Base-by-base conservation (phyloP, 140 eudicot genomes). In the Stevia rebaudiana region DNA sequence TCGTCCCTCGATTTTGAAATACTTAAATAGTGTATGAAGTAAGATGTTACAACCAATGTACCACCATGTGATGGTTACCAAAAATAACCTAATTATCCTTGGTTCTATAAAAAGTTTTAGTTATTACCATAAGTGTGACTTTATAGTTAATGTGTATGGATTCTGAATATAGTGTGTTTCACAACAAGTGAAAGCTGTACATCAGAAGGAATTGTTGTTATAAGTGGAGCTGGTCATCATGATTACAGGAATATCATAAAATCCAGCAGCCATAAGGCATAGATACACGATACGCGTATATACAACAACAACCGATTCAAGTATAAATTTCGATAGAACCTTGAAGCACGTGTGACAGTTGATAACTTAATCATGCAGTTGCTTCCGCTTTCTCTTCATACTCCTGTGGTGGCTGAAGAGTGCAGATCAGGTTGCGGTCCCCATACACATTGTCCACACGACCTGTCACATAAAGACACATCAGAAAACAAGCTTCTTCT, bases 391-490 rank as follows among this genome's bases (percentile, higher is more conserved):
- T 73, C 85, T 91, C 98, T 68, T 87, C 96, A 13, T 70, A 78
- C 21, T 83, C 84, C 18, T 87, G 75, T 65, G 83, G 80, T 0
- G 92, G 87, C 19, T 83, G 98, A 75, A 91, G 96, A 31, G 96
- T 91, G 89, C 96, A 91, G 61, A 91, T 62, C 39, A 91, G 91
- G 89, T 91, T 91, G 40, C 98, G 89, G 63, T 91, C 98, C 40
- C 98, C 98, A 30, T 91, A 87, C 74, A 91, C 98, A 67, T 91
- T 91, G 82, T 91, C 98, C 2, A 91, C 96, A 54, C 98, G 96
- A 28, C 92, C 98, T 91, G 85, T 65, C 31, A 59, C 48, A 37
- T 59, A 11, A 17, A 59, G 1, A 59, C 65, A 17, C 31, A 18
- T 35, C 31, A 59, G 16, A 59, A 59, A 35, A 35, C 18, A 5